Conservation (phyloP, 1,139 yeast species). For the Taphrina deformans region DNA sequence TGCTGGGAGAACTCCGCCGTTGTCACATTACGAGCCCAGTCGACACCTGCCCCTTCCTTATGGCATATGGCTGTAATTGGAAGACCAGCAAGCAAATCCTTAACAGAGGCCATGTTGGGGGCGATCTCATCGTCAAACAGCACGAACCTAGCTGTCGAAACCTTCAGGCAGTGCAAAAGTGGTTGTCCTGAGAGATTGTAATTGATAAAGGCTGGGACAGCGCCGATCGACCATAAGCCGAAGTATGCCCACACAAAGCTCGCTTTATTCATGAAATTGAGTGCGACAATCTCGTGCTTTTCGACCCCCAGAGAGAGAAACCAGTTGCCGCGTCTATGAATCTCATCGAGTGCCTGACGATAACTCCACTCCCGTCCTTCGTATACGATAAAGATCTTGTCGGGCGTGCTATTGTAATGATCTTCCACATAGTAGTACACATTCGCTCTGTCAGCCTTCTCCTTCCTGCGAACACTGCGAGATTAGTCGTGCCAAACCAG, state of each 20-base stretch:
- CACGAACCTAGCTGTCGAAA: slow-evolving; percentile 64
- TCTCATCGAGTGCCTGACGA: slow-evolving; percentile 7
- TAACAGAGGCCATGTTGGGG: slow-evolving; percentile 57
- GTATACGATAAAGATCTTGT: slow-evolving; percentile 20
- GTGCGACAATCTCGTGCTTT: slow-evolving; percentile 21
- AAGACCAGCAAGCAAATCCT: slow-evolving; percentile 48
- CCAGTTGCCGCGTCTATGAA: slow-evolving; percentile 18
- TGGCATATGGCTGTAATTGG: slow-evolving; percentile 6
- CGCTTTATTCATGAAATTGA: slow-evolving; percentile 30
- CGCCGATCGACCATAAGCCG: slow-evolving; percentile 31
- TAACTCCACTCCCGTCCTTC: slow-evolving; percentile 27
- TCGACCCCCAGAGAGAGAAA: slow-evolving; percentile 19
- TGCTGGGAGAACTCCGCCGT: neutral
- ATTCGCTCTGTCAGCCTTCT: slow-evolving; percentile 13
- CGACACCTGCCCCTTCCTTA: neutral
- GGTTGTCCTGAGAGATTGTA: slow-evolving; percentile 71
- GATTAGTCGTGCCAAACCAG: neutral
- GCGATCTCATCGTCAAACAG: slow-evolving; percentile 75
- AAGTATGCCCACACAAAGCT: slow-evolving; percentile 23
- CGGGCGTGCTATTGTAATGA: slow-evolving; percentile 3
- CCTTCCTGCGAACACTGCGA: neutral
- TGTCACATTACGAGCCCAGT: neutral
- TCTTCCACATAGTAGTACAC: slow-evolving; percentile 20
- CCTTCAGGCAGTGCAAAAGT: slow-evolving; percentile 74
- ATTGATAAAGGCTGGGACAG: slow-evolving; percentile 25